A percentile compares a stretch with the other conserved stretches of the same genome.
phyloP scores from a whole-genome alignment of 2,329 filamentous ascomycete genomes.

The Pseudovirgaria hyperparasitica region DNA sequence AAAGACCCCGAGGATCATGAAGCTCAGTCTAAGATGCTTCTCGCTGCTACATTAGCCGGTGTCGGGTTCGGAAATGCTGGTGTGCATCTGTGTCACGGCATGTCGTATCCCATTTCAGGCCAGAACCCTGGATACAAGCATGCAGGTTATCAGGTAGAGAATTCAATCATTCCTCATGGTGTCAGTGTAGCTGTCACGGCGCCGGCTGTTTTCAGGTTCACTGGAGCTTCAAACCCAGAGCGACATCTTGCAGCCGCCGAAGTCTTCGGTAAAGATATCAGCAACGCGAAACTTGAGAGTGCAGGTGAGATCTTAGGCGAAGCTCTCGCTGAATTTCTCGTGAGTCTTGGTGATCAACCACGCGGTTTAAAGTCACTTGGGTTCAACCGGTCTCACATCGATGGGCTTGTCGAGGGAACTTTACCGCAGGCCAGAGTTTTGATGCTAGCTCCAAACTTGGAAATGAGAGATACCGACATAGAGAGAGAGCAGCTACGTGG shows the following conservation, averaged over 20 bases:
- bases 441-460: slow-evolving; percentile 76
- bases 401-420: slow-evolving; percentile 81
- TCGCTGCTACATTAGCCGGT: slow-evolving; percentile 85
- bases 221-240: slow-evolving; percentile 79
- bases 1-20: slow-evolving; percentile 81
- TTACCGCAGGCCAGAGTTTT: slow-evolving; percentile 84
- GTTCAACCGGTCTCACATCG: slow-evolving; percentile 63
- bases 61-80: slow-evolving; percentile 97
- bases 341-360: slow-evolving; percentile 79
- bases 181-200: slow-evolving; percentile 91
- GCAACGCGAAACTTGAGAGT: slow-evolving; percentile 74
- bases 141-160: slow-evolving; percentile 64
- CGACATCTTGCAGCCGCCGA: slow-evolving; percentile 83
- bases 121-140: slow-evolving; percentile 91
- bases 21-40: slow-evolving; percentile 89
- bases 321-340: slow-evolving; percentile 68
- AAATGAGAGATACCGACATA: slow-evolving; percentile 30
- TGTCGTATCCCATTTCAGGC: slow-evolving; percentile 95
- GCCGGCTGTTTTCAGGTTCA: slow-evolving; percentile 89
- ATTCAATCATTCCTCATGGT: slow-evolving; percentile 84
- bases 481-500: slow-evolving; percentile 36
- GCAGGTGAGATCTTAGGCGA: slow-evolving; percentile 82
- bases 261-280: slow-evolving; percentile 79
- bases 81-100: slow-evolving; percentile 79
- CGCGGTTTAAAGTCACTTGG: slow-evolving; percentile 72